A percentile compares a stretch with the other conserved stretches of the same genome.
phyloP scores from a whole-genome alignment of 2,329 filamentous ascomycete genomes.

The Calonectria pseudoturangicola region DNA sequence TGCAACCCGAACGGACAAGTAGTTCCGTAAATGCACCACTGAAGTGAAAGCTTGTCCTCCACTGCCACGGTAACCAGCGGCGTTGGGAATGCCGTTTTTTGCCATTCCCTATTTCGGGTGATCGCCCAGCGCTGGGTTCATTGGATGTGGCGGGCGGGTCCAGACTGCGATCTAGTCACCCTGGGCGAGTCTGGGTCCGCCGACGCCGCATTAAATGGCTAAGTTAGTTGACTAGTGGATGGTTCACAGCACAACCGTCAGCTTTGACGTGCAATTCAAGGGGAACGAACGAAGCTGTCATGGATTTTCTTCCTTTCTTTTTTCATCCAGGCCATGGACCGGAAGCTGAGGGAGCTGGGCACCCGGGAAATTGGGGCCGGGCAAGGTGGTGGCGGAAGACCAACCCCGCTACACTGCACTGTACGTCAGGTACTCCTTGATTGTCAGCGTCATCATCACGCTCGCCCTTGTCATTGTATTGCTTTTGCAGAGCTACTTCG shows the following conservation, averaged over 20 bases:
- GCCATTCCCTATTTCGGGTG: slow-evolving; percentile 13
- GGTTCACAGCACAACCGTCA: slow-evolving; percentile 8
- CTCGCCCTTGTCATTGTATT: slow-evolving; percentile 4
- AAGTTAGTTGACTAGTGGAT: background rate
- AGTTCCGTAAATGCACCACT: background rate
- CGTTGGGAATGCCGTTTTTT: slow-evolving; percentile 3
- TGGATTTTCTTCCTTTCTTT: background rate
- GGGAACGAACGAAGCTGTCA: background rate
- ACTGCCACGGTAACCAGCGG: background rate
- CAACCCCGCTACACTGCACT: slow-evolving; percentile 4
- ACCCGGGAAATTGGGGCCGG: background rate
- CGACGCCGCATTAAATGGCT: background rate
- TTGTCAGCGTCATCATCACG: background rate
- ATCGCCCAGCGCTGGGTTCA: background rate
- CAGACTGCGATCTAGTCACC: slow-evolving; percentile 6
- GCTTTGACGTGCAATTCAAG: background rate
- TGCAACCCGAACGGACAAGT: background rate
- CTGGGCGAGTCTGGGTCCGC: background rate
- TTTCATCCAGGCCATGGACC: background rate
- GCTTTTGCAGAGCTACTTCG: background rate
- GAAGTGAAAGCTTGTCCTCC: background rate
- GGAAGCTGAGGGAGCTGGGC: background rate
- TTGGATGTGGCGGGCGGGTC: slow-evolving; percentile 10
- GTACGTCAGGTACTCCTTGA: background rate
- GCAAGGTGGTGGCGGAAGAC: slow-evolving; percentile 4